These are phyloP conservation scores for Tulasnella sp. DNA, from an alignment of 768 basidiomycete species.

Conservation along the genomic window DNA sequence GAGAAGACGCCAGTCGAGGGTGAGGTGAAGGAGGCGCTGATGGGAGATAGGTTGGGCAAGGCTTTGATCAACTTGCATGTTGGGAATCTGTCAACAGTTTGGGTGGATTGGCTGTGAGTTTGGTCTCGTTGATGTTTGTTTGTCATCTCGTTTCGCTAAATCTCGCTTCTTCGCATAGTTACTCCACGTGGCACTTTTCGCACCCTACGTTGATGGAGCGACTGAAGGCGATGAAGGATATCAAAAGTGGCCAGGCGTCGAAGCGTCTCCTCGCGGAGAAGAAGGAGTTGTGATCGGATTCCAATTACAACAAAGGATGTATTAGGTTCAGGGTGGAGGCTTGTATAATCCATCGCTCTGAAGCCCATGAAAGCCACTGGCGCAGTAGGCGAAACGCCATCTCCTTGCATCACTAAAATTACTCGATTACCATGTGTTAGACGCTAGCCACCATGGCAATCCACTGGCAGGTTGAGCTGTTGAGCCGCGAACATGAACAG, in stretches of 20 bases:
- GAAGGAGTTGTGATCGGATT: conserved; percentile 8
- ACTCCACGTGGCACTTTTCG: conserved; percentile 92
- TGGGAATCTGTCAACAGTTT: conserved; percentile 85
- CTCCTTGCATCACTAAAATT: too few relatives aligned
- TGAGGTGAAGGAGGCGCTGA: conserved; percentile 37
- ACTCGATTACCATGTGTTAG: too few relatives aligned
- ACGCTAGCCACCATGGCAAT: too few relatives aligned
- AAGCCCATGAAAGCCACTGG: too few relatives aligned
- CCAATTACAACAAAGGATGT: not conserved
- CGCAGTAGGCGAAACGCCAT: too few relatives aligned
- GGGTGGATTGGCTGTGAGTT: conserved; percentile 83
- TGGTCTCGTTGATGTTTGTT: conserved; percentile 7
- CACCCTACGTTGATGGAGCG: conserved; percentile 92
- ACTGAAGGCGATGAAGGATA: conserved; percentile 61
- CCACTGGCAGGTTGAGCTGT: too few relatives aligned
- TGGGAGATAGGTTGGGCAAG: conserved; percentile 74
- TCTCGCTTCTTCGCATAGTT: conserved; percentile 36
- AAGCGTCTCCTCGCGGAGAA: not conserved
- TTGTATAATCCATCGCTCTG: too few relatives aligned
- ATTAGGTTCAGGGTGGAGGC: too few relatives aligned
- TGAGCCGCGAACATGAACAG: too few relatives aligned
- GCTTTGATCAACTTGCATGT: conserved; percentile 81
- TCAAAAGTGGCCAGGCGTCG: not conserved
- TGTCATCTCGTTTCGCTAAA: not conserved
- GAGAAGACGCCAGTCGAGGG: conserved; percentile 27